Conservation (phyloP, 805 yeast genomes). For the Wickerhamiella alocasiicola region DNA sequence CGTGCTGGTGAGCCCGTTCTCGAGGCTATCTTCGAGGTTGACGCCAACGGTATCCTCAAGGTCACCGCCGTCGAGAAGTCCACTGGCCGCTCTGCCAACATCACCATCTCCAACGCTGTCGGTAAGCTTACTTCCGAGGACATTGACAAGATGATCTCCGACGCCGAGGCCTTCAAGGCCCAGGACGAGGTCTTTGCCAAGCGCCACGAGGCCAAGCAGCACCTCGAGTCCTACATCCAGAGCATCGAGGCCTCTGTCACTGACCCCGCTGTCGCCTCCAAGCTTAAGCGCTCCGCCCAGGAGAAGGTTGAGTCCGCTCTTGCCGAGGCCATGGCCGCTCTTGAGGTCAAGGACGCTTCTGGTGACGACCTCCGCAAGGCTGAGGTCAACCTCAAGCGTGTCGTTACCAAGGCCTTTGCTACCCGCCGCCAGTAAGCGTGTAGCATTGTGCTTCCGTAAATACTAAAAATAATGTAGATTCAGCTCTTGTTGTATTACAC, state of each 20-base stretch:
- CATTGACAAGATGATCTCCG: constrained; percentile 94
- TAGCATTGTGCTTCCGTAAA: no score
- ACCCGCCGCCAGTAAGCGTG: constrained; percentile 44
- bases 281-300: constrained; percentile 29
- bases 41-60: constrained; percentile 94
- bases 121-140: constrained; percentile 98
- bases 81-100: constrained; percentile 94
- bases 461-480: no score
- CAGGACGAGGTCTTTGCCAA: constrained; percentile 92
- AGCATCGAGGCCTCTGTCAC: constrained; percentile 72
- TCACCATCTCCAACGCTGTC: constrained; percentile 96
- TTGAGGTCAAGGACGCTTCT: constrained; percentile 83
- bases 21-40: constrained; percentile 93
- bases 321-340: constrained; percentile 42
- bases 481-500: no score
- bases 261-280: constrained; percentile 70
- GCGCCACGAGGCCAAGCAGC: constrained; percentile 90
- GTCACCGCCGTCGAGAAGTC: constrained; percentile 96
- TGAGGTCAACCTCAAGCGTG: constrained; percentile 97
- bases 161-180: constrained; percentile 94
- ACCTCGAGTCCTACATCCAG: constrained; percentile 90
- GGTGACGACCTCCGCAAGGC: constrained; percentile 99
- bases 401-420: constrained; percentile 98
- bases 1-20: constrained; percentile 98
- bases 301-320: constrained; percentile 24